Base-by-base conservation (phyloP, 2,329 filamentous ascomycete species). In the Aschersonia sp. region DNA sequence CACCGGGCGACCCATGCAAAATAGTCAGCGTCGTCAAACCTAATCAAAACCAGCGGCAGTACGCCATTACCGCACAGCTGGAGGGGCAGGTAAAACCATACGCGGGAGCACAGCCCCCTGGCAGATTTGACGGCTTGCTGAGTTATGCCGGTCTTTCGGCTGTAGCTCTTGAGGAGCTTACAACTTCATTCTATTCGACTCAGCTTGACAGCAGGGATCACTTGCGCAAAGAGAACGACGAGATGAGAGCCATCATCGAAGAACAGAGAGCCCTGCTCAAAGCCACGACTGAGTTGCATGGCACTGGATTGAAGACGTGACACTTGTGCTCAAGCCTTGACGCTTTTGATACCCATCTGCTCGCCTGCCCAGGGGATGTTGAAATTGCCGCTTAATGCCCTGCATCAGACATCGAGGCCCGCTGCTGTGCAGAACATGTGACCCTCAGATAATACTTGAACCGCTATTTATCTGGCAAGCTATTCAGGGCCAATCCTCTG, bases 21-120 rank as follows among this genome's bases (percentile, higher is more conserved):
- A 69, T 75, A 12, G 64, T 76, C 29, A 75, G 73, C 1, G 73
- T 96, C 30, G 73, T 90, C 51, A 96, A 95, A 68, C 90, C 90
- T n/a, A 81, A 79, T 52, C 74, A 83, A 51, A 79, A 74, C 45
- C 73, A 76, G 51, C 70, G 76, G 40, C 75, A 73, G 52, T 87
- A 89, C 59, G 74, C 73, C 4, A 71, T 87, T 51, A 81, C 73
- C 12, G 68, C 79, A 10, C 81, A 86, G 60, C 67, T 88, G n/a
- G 68, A 69, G 11, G 58, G 64, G 1, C 63, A 69, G 41, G 50
- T 69, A 22, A 56, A 62, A 22, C 4, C 22, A 22, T 22, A 22
- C 22, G 22, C 22, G 22, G 22, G 4, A 22, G 22, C 22, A 22
- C 22, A 22, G 6, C 56, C 57, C 4, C 57, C 66, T n/a, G 68